A percentile compares a stretch with the other conserved stretches of the same genome.
Conservation (phyloP, 768 basidiomycete species). For the Leucosporidium scottii region DNA sequence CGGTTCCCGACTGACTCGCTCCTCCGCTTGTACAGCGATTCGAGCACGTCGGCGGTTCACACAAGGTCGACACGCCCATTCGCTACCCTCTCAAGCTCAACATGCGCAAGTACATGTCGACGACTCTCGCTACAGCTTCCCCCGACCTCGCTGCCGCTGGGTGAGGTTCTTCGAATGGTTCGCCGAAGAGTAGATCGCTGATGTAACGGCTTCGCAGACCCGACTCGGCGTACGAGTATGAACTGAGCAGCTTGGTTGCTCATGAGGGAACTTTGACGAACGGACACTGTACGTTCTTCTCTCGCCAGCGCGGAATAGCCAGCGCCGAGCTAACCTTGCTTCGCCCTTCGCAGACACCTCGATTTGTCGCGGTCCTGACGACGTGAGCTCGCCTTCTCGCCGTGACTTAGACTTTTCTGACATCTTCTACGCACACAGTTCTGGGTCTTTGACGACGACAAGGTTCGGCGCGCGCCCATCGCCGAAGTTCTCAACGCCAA, state of each 20-base stretch:
- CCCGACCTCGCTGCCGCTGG: background rate
- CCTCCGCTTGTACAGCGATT: constrained; percentile 58
- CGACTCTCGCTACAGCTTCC: background rate
- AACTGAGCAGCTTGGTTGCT: constrained; percentile 85
- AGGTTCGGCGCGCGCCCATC: constrained; percentile 43
- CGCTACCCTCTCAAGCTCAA: constrained; percentile 75
- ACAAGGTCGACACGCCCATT: constrained; percentile 77
- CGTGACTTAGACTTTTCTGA: constrained; percentile 1
- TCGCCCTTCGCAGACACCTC: too few relatives aligned
- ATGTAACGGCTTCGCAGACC: constrained; percentile 32
- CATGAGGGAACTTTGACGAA: constrained; percentile 84
- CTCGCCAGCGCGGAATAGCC: too few relatives aligned
- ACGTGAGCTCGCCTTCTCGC: constrained; percentile 50
- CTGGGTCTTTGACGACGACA: constrained; percentile 93
- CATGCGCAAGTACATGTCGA: constrained; percentile 57
- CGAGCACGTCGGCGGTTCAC: constrained; percentile 71
- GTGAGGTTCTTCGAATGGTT: background rate
- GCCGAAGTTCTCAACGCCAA: constrained; percentile 22
- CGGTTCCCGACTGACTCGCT: background rate
- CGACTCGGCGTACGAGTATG: constrained; percentile 72
- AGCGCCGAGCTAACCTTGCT: too few relatives aligned
- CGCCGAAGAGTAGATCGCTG: too few relatives aligned
- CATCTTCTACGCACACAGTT: constrained; percentile 59
- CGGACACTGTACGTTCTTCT: constrained; percentile 87
- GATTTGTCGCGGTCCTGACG: constrained; percentile 68